phyloP scores from a whole-genome alignment of 2,329 filamentous ascomycete species.

The Phyllosticta ampelicida region DNA sequence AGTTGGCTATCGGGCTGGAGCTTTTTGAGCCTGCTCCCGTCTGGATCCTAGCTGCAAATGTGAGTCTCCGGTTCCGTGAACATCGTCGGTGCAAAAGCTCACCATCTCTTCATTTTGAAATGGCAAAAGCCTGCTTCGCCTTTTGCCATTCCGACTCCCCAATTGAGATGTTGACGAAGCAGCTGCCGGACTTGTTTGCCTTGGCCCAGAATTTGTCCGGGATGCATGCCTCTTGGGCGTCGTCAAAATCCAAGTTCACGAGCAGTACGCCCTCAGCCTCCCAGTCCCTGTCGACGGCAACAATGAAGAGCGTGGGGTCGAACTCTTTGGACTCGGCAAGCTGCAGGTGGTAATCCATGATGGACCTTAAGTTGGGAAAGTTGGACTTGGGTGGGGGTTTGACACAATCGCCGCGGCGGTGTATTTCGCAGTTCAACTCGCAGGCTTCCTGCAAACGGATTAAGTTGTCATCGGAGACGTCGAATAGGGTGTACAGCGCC shows the following conservation, averaged over 20 bases:
- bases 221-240: neutral
- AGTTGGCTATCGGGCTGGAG: neutral
- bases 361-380: neutral
- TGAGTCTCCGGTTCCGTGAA: neutral
- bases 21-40: neutral
- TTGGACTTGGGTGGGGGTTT: neutral
- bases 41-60: too few species aligned
- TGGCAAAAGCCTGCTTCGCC: neutral
- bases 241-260: slow-evolving; percentile 5
- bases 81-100: neutral
- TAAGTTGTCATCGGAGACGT: neutral
- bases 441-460: slow-evolving; percentile 7
- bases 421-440: slow-evolving; percentile 4
- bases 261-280: neutral
- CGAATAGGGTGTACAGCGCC: slow-evolving; percentile 6
- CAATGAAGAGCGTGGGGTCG: slow-evolving; percentile 9
- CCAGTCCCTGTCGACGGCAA: neutral
- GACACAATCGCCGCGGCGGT: slow-evolving; percentile 8
- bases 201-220: slow-evolving; percentile 8
- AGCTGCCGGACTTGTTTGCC: neutral
- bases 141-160: slow-evolving; percentile 3
- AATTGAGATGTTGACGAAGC: slow-evolving; percentile 8
- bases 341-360: slow-evolving; percentile 4
- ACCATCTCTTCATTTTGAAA: neutral
- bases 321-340: slow-evolving; percentile 1